Percentiles rank a stretch among this genome's conserved stretches.
phyloP scores from a whole-genome alignment of 768 basidiomycete genomes.

The Xerocomus potaroensis region DNA sequence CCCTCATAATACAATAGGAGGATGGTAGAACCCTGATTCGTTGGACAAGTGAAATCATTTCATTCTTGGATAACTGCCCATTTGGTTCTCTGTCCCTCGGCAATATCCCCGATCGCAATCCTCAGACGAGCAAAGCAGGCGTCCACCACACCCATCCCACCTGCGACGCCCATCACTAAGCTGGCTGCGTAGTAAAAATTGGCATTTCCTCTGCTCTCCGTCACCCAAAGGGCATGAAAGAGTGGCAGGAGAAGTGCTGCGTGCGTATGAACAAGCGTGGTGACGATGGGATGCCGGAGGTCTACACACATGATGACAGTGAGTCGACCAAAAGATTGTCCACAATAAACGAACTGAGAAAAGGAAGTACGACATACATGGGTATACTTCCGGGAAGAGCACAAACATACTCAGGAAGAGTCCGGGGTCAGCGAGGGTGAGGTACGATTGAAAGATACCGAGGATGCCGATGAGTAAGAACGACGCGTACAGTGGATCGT shows the following conservation, averaged over 20 bases:
- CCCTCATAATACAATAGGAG: no score
- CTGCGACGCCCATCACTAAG: conserved; percentile 85
- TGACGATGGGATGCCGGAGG: conserved; percentile 80
- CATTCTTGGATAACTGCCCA: conserved; percentile 30
- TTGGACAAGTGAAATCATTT: no score
- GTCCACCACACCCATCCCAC: conserved; percentile 81
- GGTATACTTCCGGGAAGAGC: conserved; percentile 79
- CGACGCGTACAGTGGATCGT: conserved; percentile 79
- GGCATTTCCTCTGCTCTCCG: conserved; percentile 90
- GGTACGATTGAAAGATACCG: conserved; percentile 87
- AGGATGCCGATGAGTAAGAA: conserved; percentile 75
- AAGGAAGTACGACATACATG: conserved; percentile 52
- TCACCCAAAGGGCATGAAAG: conserved; percentile 89
- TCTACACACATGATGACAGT: conserved; percentile 42
- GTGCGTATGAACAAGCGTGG: conserved; percentile 76
- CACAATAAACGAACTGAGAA: neutral
- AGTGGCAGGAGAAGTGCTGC: conserved; percentile 83
- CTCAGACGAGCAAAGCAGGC: conserved; percentile 79
- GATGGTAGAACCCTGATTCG: no score
- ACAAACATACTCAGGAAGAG: conserved; percentile 78
- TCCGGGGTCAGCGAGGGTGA: conserved; percentile 84
- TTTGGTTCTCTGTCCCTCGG: conserved; percentile 35
- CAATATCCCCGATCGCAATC: conserved; percentile 57
- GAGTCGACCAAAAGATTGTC: neutral
- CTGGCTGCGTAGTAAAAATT: conserved; percentile 98